Conservation (phyloP, 2,329 filamentous ascomycete species). For the Colletotrichum zoysiae region DNA sequence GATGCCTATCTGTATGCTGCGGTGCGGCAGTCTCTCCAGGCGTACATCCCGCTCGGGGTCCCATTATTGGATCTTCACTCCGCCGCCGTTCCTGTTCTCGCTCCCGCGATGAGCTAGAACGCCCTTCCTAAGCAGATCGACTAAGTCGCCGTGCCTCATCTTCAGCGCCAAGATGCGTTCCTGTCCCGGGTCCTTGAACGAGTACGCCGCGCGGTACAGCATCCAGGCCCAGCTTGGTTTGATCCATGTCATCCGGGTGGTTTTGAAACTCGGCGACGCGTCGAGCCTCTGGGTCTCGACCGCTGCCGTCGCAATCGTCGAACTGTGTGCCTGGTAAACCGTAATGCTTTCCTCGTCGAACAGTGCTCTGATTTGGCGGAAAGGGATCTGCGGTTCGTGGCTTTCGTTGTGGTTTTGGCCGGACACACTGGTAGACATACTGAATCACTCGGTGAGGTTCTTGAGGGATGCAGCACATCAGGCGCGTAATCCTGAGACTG, state of each 20-base stretch:
- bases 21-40: conserved; percentile 59
- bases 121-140: conserved; percentile 57
- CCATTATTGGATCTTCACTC: conserved; percentile 74
- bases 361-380: conserved; percentile 65
- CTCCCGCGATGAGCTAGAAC: conserved; percentile 46
- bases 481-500: too few species aligned
- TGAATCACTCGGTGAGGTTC: too few species aligned
- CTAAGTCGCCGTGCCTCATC: conserved; percentile 64
- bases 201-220: conserved; percentile 73
- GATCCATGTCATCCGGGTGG: conserved; percentile 74
- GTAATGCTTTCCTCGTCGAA: conserved; percentile 66
- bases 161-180: conserved; percentile 68
- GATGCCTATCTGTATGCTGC: conserved; percentile 74
- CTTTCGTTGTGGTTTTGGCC: background rate
- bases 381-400: background rate
- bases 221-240: conserved; percentile 75
- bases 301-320: conserved; percentile 65
- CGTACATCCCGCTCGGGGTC: conserved; percentile 68
- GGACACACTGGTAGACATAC: background rate
- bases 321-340: conserved; percentile 72
- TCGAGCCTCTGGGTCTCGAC: conserved; percentile 63
- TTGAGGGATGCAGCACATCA: background rate
- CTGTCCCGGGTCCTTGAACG: conserved; percentile 67
- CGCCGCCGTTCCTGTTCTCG: conserved; percentile 24
- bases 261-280: conserved; percentile 64